Base-by-base conservation (phyloP, 306 rosid species). In the Gastrolobium villosum region DNA sequence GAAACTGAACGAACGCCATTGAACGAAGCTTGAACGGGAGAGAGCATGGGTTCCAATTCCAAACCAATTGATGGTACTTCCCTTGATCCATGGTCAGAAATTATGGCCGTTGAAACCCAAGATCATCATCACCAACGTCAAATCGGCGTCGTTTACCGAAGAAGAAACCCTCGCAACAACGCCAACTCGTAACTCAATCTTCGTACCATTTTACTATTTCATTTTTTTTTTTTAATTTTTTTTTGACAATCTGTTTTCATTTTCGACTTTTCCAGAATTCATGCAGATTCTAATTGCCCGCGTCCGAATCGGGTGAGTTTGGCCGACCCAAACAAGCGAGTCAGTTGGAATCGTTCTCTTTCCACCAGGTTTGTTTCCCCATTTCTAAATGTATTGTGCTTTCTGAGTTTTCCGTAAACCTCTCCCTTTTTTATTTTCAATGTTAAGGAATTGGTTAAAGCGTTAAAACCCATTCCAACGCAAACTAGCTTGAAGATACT, bases 291-390 rank as follows among this genome's bases (percentile, higher is more conserved):
- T 2, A 53, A 32, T 53, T 74, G 74, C 5, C 78, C 46, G 39
- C 69, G 30, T 41, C 81, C 65, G 37, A 75, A 30, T 56, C 86
- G 97, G 65, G 81, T 53, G 34, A 91, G 94, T 81, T 77, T 95
- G 63, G 96, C 74, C 31, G 83, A 87, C 10, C 93, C 83, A 1
- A 75, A 20, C 60, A 89, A 90, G 66, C 82, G 97, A 77, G 86
- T 90, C 65, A 92, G 98, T 85, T 95, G 99, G 98, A 93, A 84
- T 41, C 96, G 99, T 15, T 75, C 91, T 36, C 99, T 95, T 49
- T 95, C 98, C 30, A 85, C 91, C 79, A 92, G 99, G 99, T 92
- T 73, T 34, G 28, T 44, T 49, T 45, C 39, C 70, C 37, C 4
- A 40, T 69, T 30, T 14, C 35, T 8, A 0, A 6, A 46, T n/a